Conservation (phyloP, 202 grass and related monocot genomes). For the Schoenoplectus triqueter region DNA sequence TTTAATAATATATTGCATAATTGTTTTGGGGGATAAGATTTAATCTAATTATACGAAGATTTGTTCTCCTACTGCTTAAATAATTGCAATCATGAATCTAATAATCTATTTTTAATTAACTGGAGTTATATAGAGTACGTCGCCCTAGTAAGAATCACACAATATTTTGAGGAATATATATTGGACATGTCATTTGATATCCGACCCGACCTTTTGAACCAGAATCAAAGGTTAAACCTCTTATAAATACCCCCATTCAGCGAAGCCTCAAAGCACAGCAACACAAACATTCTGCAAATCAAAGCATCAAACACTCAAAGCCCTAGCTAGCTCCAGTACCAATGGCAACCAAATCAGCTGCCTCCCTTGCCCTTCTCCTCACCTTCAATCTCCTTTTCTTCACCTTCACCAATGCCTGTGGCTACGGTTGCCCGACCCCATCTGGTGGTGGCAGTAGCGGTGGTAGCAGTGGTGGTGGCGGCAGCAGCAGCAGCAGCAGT, state of each 20-base stretch:
- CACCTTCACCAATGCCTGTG: constrained; percentile 40
- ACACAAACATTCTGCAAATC: background rate
- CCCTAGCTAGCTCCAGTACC: background rate
- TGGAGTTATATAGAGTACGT: background rate
- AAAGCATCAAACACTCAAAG: background rate
- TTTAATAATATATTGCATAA: no score
- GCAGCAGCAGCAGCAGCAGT: no score
- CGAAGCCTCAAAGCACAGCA: constrained; percentile 16
- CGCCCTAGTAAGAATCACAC: background rate
- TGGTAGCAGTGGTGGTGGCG: no score
- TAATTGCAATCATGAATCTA: no score
- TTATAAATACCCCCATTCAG: constrained; percentile 23
- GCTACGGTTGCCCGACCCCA: no score
- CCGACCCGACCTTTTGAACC: constrained; percentile 1
- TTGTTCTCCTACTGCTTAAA: no score
- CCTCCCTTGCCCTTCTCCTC: constrained; percentile 42
- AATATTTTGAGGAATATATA: background rate
- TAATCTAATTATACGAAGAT: no score
- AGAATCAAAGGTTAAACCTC: background rate
- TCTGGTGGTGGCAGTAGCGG: no score
- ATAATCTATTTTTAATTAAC: background rate
- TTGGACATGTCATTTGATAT: background rate
- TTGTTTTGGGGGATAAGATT: no score
- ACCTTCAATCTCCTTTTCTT: constrained; percentile 47
- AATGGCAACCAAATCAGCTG: constrained; percentile 40